These are phyloP conservation scores for Cladophialophora exuberans DNA, from an alignment of 2,329 filamentous ascomycete species.

Conservation along the genomic window DNA sequence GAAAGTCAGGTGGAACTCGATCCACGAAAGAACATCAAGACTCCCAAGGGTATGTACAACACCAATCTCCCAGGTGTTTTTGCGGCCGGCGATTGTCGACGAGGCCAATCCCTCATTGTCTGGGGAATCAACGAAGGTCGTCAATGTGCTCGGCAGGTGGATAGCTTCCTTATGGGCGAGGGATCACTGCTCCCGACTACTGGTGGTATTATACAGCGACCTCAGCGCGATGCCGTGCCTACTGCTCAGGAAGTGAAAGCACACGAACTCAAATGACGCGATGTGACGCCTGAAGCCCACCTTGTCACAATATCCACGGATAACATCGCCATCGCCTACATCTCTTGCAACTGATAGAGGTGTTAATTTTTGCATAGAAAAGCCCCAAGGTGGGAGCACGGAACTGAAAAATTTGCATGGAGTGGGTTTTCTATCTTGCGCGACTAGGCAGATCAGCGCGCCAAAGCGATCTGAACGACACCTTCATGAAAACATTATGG, in stretches of 20 bases:
- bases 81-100: constrained; percentile 91
- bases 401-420: constrained; percentile 1
- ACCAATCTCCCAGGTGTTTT: constrained; percentile 90
- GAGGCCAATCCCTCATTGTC: constrained; percentile 93
- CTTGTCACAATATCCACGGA: constrained; percentile 25
- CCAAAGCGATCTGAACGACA: constrained; percentile 8
- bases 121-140: constrained; percentile 99
- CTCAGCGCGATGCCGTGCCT: constrained; percentile 56
- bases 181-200: constrained; percentile 82
- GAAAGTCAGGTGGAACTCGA: constrained; percentile 91
- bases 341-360: background rate
- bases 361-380: constrained; percentile 1
- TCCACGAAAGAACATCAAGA: constrained; percentile 94
- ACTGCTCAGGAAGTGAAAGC: constrained; percentile 22
- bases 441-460: constrained; percentile 13
- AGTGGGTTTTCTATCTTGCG: constrained; percentile 15
- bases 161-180: constrained; percentile 77
- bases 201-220: constrained; percentile 86
- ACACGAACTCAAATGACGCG: constrained; percentile 24
- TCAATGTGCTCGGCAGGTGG: constrained; percentile 88
- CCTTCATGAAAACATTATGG: constrained; percentile 16
- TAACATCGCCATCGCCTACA: constrained; percentile 20
- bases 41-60: constrained; percentile 79
- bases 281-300: constrained; percentile 30
- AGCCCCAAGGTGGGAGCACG: too few relatives aligned